These are phyloP conservation scores for Malassezia dermatis DNA, from an alignment of 1,284 basidiomycete species.

Conservation along the genomic window DNA sequence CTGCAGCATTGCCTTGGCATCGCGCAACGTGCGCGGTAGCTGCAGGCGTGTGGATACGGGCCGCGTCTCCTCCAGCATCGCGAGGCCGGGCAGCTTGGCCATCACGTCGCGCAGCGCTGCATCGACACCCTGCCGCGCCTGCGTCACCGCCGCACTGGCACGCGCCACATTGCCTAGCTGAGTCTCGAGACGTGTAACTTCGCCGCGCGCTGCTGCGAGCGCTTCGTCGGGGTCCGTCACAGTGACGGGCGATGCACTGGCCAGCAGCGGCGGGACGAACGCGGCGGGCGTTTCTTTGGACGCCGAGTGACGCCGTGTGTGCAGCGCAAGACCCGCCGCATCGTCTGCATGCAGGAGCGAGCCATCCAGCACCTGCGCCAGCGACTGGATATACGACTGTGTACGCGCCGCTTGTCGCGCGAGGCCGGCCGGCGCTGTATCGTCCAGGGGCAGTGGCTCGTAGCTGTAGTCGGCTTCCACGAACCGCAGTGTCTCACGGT, in stretches of 20 bases:
- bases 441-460: slow-evolving; percentile 19
- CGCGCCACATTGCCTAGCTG: slow-evolving; percentile 6
- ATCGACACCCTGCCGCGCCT: slow-evolving; percentile 4
- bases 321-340: neutral
- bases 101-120: slow-evolving; percentile 13
- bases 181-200: slow-evolving; percentile 13
- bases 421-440: neutral
- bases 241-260: neutral
- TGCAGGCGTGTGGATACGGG: neutral
- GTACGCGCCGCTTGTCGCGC: neutral
- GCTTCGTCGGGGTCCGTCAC: slow-evolving; percentile 7
- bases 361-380: slow-evolving; percentile 8
- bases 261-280: neutral
- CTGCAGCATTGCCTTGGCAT: neutral
- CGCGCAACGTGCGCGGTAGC: slow-evolving; percentile 8
- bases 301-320: neutral
- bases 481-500: slow-evolving; percentile 34
- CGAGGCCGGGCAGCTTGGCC: slow-evolving; percentile 9
- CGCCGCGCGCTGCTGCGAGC: slow-evolving; percentile 5
- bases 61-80: slow-evolving; percentile 12
- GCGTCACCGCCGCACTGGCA: slow-evolving; percentile 2
- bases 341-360: neutral
- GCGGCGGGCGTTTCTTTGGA: neutral
- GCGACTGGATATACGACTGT: slow-evolving; percentile 1
- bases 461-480: slow-evolving; percentile 43